phyloP scores from a whole-genome alignment of 345 rosid species.

The Erucastrum elatum region DNA sequence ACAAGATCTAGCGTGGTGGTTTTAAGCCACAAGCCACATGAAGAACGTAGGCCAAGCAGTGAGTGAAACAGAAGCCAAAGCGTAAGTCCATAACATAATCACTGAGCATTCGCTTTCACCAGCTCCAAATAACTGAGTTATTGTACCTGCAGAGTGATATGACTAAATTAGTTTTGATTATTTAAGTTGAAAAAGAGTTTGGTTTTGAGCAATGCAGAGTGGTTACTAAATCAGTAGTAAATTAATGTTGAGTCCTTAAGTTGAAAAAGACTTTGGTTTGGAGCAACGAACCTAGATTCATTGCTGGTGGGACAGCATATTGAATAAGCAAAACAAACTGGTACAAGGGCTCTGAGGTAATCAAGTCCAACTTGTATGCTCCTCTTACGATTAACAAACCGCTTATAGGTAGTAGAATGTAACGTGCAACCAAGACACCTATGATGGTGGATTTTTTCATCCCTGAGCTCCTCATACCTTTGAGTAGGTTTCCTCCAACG shows the following conservation, averaged over 20 bases:
- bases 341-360: slow-evolving; percentile 60
- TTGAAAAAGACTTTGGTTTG: not conserved
- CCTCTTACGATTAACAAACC: slow-evolving; percentile 60
- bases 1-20: not conserved
- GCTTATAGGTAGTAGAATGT: slow-evolving; percentile 49
- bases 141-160: slow-evolving; percentile 48
- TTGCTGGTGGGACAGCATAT: slow-evolving; percentile 71
- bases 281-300: slow-evolving; percentile 57
- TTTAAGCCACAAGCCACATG: slow-evolving; percentile 63
- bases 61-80: slow-evolving; percentile 59
- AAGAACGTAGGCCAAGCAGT: slow-evolving; percentile 69
- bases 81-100: slow-evolving; percentile 66
- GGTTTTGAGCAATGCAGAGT: slow-evolving; percentile 6
- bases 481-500: slow-evolving; percentile 59
- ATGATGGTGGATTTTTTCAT: slow-evolving; percentile 40
- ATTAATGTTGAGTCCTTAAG: not conserved
- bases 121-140: slow-evolving; percentile 61
- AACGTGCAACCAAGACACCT: slow-evolving; percentile 53
- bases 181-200: not conserved
- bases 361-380: slow-evolving; percentile 47
- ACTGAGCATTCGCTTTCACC: slow-evolving; percentile 74
- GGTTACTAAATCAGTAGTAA: too few relatives aligned
- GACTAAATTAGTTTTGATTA: not conserved
- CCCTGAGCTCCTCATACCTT: slow-evolving; percentile 58
- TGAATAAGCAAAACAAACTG: slow-evolving; percentile 63